These are phyloP conservation scores for Zygoascus hellenicus DNA, from an alignment of 1,139 yeast genomes.

Conservation along the genomic window DNA sequence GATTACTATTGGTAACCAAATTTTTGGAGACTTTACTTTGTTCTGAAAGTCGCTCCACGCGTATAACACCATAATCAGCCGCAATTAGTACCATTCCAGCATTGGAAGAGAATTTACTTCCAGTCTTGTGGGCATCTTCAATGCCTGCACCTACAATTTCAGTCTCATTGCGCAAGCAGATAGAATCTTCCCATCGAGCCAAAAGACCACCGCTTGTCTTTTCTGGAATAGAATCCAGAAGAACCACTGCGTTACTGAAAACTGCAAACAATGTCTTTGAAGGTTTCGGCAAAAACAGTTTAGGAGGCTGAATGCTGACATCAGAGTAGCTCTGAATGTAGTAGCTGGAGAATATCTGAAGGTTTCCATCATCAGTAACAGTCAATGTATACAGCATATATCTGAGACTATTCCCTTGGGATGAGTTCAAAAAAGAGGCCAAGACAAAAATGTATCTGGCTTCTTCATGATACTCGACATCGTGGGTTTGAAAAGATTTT, in stretches of 20 bases:
- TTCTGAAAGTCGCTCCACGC: constrained; percentile 48
- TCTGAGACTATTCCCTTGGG: constrained; percentile 27
- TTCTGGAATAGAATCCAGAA: constrained; percentile 56
- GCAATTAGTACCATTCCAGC: constrained; percentile 53
- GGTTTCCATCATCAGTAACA: constrained; percentile 45
- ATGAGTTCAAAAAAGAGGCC: constrained; percentile 36
- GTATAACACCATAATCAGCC: constrained; percentile 52
- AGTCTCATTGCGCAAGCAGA: constrained; percentile 50
- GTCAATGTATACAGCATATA: constrained; percentile 54
- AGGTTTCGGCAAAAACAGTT: constrained; percentile 55
- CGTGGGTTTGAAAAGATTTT: constrained; percentile 45
- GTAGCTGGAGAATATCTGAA: constrained; percentile 58
- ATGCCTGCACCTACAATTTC: constrained; percentile 57
- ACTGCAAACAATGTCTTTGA: constrained; percentile 59
- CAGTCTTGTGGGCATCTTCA: constrained; percentile 35
- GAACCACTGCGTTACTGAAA: constrained; percentile 54
- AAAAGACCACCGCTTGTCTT: constrained; percentile 33
- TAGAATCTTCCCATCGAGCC: constrained; percentile 74
- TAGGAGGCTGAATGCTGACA: constrained; percentile 36
- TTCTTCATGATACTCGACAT: constrained; percentile 35
- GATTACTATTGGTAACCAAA: too few relatives aligned
- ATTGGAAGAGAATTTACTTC: constrained; percentile 27
- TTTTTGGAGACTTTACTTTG: constrained; percentile 11
- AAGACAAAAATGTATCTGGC: constrained; percentile 48
- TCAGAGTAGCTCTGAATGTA: constrained; percentile 40